Conservation (phyloP, 1,284 basidiomycete species). For the Naganishia sp. region DNA sequence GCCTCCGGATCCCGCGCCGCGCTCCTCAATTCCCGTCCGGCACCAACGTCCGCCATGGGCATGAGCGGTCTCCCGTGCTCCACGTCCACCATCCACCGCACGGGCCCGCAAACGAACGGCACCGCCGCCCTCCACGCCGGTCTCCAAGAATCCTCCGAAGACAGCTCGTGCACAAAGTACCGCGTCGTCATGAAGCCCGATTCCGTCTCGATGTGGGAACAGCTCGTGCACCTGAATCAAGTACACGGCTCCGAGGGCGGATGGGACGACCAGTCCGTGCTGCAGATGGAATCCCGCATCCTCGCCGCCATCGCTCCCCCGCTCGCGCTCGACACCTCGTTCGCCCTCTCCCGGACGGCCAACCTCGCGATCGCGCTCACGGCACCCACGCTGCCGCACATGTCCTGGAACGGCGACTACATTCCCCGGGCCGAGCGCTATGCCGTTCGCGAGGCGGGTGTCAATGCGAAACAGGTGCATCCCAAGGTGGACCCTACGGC, state of each 20-base stretch:
- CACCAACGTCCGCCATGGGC: slow-evolving; percentile 12
- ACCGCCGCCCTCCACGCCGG: slow-evolving; percentile 6
- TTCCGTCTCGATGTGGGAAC: slow-evolving; percentile 49
- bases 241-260: slow-evolving; percentile 43
- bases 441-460: not conserved
- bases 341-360: slow-evolving; percentile 51
- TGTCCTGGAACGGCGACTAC: slow-evolving; percentile 44
- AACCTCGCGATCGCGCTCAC: slow-evolving; percentile 50
- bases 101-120: slow-evolving; percentile 17
- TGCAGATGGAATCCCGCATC: slow-evolving; percentile 53
- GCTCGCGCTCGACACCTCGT: slow-evolving; percentile 52
- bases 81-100: slow-evolving; percentile 4
- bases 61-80: slow-evolving; percentile 22
- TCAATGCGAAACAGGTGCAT: slow-evolving; percentile 18
- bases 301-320: slow-evolving; percentile 54
- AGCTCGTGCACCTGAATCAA: slow-evolving; percentile 49
- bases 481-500: not conserved
- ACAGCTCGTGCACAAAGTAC: slow-evolving; percentile 41
- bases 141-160: slow-evolving; percentile 19
- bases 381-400: slow-evolving; percentile 45
- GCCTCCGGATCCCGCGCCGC: not conserved
- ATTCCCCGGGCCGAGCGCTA: slow-evolving; percentile 36
- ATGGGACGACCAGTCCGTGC: slow-evolving; percentile 50
- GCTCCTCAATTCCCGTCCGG: slow-evolving; percentile 12
- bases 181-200: slow-evolving; percentile 54